These are phyloP conservation scores for Panicum miliaceum DNA, from an alignment of 176 grass and related monocot genomes.

Conservation along the genomic window DNA sequence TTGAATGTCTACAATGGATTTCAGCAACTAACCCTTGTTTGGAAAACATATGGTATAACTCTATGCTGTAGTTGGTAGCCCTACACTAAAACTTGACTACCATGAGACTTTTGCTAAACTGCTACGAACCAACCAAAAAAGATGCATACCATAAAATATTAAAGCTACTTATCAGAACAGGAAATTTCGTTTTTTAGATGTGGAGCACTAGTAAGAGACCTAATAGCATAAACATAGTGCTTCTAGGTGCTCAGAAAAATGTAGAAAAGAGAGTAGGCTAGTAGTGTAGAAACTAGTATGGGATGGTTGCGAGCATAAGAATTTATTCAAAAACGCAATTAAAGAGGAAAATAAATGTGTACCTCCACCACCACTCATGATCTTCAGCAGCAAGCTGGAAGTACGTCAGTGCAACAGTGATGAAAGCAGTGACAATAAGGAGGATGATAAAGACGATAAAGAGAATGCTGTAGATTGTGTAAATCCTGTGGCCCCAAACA, in stretches of 20 bases:
- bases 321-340: background rate
- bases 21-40: background rate
- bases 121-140: background rate
- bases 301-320: background rate
- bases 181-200: background rate
- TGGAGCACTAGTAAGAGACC: background rate
- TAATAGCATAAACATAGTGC: background rate
- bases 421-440: constrained; percentile 91
- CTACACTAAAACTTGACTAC: background rate
- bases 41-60: background rate
- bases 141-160: no score
- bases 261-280: background rate
- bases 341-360: constrained; percentile 29
- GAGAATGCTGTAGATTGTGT: constrained; percentile 99
- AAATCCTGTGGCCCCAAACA: constrained; percentile 97
- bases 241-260: background rate
- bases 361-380: constrained; percentile 99
- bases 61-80: background rate
- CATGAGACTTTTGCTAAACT: background rate
- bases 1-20: background rate
- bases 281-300: background rate
- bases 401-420: constrained; percentile 96
- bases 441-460: constrained; percentile 98
- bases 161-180: background rate
- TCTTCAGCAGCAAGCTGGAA: constrained; percentile 99